Percentiles rank a stretch among this genome's conserved stretches.
Evolutionary conservation across 1,139 yeast species (phyloP).

Genomic region (Kluyveromyces sp.): DNA sequence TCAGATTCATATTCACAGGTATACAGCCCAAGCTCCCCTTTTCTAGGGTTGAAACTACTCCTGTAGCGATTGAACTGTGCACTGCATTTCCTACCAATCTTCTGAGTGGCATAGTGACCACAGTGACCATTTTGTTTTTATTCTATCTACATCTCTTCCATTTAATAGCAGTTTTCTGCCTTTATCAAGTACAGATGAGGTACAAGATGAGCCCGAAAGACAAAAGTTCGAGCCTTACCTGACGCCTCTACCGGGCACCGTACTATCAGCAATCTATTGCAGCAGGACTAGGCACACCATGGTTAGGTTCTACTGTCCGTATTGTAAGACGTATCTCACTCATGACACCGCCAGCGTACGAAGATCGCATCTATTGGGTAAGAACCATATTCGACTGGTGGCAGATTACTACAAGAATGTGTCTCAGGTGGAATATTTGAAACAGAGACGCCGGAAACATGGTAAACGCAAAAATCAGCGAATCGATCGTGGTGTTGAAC

Average conservation of each 20-base stretch:
- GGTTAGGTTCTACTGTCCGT: constrained; percentile 68
- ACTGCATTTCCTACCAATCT: too few species aligned
- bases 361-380: constrained; percentile 74
- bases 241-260: not conserved
- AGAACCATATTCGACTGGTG: constrained; percentile 67
- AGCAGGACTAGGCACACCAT: constrained; percentile 14
- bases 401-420: constrained; percentile 54
- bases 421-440: not conserved
- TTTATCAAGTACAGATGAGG: too few species aligned
- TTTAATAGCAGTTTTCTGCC: too few species aligned
- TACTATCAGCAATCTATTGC: not conserved
- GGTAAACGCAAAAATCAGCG: not conserved
- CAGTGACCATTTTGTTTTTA: too few species aligned
- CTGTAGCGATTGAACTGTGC: not conserved
- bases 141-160: too few species aligned
- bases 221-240: too few species aligned
- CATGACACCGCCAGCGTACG: constrained; percentile 87
- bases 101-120: too few species aligned
- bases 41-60: not conserved
- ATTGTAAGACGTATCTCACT: constrained; percentile 77
- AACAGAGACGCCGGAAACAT: not conserved
- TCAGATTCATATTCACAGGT: not conserved
- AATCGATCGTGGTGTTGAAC: not conserved
- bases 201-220: too few species aligned
- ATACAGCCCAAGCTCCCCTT: too few species aligned